Base-by-base conservation (phyloP, 2,329 filamentous ascomycete species). In the Lizonia empirigonia region DNA sequence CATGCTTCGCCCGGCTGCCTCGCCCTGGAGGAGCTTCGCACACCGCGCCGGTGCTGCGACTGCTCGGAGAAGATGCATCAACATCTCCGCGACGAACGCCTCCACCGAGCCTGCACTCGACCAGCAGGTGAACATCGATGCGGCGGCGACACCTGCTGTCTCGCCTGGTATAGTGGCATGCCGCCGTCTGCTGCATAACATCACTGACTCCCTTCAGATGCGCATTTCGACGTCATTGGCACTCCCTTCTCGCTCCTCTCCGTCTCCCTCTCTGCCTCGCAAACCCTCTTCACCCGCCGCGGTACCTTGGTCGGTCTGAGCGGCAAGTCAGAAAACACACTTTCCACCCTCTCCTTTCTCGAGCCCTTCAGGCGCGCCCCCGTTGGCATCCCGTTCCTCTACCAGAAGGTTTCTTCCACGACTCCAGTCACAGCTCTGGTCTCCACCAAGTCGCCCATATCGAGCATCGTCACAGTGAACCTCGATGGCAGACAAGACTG, bases 401-500 rank as follows among this genome's bases (percentile, higher is more conserved):
- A 97, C 77, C 93, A 97, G 76, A 82, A 81, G 69, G 77, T 97
- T 60, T 88, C 91, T 26, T 93, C 93, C 1, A 91, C 92, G 0
- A 89, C 86, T 37, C 92, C 94, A 1, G 83, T 97, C 60, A 96
- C 89, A 34, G 91, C 91, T 24, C 79, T 99, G 57, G 88, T 99
- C 63, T 89, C 90, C 23, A 91, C 93, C 19, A 94, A 91, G 71
- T 91, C 91, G 5, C 85, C 90, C 4, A 86, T 88, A 44, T 94
- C 92, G 1, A 92, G 91, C 5, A 92, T 99, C 63, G 86, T 89
- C 10, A 85, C 96, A 7, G 82, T 99, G 20, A 89, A 93, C 70
- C 84, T 99, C 41, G 91, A 99, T 77, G 94, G 94, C 50, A 91
- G 91, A 4, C 87, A 91, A 50, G 94, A 99, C 76, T 99, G 94